Evolutionary conservation across 129 eudicot species (phyloP).

Genomic region (Artemisia argyi): DNA sequence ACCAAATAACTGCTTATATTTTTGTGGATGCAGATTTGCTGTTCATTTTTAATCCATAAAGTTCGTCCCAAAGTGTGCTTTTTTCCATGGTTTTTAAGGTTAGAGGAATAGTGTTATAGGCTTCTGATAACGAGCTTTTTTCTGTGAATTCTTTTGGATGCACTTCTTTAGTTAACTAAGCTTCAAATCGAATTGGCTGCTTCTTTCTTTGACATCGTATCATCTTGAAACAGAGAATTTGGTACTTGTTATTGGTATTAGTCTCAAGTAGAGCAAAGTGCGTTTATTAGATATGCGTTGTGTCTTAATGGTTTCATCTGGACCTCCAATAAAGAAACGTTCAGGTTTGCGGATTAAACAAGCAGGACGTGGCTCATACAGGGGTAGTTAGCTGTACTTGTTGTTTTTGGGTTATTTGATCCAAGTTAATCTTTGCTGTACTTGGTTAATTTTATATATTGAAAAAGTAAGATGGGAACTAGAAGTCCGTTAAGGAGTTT

Average conservation of each 20-base stretch:
- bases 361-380: conserved; percentile 88
- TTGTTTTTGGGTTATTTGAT: conserved; percentile 26
- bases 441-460: conserved; percentile 19
- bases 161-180: conserved; percentile 11
- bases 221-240: not conserved
- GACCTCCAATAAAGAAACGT: conserved; percentile 86
- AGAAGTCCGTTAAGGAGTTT: conserved; percentile 46
- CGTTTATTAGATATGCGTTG: conserved; percentile 44
- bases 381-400: conserved; percentile 70
- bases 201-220: conserved; percentile 14
- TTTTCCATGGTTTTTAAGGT: not conserved
- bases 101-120: conserved; percentile 1
- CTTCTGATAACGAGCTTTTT: conserved; percentile 1
- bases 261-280: conserved; percentile 22
- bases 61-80: not conserved
- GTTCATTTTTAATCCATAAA: conserved; percentile 18
- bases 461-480: conserved; percentile 55
- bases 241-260: conserved; percentile 23
- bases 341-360: conserved; percentile 87
- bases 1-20: not conserved
- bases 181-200: not conserved
- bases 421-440: conserved; percentile 36
- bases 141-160: not conserved
- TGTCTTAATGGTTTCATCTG: conserved; percentile 56
- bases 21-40: conserved; percentile 40